A percentile compares a stretch with the other conserved stretches of the same genome.
Conservation (phyloP, 768 basidiomycete genomes). For the Russula ochroleuca region DNA sequence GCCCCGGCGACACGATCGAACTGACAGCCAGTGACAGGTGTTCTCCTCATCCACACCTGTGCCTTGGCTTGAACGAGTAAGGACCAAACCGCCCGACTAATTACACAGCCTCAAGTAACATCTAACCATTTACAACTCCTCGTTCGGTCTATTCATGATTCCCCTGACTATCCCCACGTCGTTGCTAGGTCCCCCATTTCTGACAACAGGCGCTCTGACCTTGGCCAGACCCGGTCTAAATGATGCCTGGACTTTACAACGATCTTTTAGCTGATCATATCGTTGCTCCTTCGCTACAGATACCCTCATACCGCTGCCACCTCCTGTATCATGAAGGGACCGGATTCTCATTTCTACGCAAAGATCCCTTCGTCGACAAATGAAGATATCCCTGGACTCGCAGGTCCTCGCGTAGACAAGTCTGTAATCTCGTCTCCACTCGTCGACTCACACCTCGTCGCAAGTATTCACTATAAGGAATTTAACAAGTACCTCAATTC, state of each 20-base stretch:
- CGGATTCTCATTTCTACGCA: constrained; percentile 34
- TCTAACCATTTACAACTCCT: background rate
- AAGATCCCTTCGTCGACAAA: constrained; percentile 73
- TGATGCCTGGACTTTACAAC: background rate
- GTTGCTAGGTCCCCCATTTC: background rate
- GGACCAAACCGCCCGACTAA: no score
- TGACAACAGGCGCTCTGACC: constrained; percentile 1
- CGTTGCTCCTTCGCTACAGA: background rate
- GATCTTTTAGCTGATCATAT: background rate
- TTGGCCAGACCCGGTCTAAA: background rate
- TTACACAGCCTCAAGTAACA: no score
- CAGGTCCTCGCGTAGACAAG: constrained; percentile 73
- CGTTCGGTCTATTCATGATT: background rate
- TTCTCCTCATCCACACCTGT: no score
- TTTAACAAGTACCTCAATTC: constrained; percentile 64
- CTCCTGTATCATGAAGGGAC: constrained; percentile 54
- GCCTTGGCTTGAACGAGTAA: no score
- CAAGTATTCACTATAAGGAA: constrained; percentile 48
- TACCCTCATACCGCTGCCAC: no score
- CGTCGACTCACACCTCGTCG: constrained; percentile 48
- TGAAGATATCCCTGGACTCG: constrained; percentile 81
- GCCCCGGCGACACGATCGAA: no score
- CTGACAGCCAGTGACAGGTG: no score
- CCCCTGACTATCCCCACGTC: background rate
- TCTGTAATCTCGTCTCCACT: constrained; percentile 49